These are phyloP conservation scores for Parasitella parasitica DNA, from an alignment of 371 early-diverging fungal genomes.

Conservation along the genomic window DNA sequence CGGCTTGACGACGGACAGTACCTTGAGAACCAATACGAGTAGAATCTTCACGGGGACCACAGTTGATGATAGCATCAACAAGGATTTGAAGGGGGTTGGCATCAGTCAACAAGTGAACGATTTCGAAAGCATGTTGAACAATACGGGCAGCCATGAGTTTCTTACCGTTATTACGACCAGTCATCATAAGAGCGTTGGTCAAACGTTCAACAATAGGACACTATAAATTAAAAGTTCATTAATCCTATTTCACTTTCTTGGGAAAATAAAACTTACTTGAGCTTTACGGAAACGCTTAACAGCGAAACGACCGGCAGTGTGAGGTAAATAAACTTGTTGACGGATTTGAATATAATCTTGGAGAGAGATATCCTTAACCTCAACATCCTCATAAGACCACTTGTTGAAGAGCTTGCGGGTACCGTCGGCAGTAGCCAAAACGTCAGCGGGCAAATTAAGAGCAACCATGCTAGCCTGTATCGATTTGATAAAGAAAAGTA, in stretches of 20 bases:
- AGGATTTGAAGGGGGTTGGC: slow-evolving; percentile 99
- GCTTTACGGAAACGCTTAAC: slow-evolving; percentile 98
- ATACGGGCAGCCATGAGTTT: slow-evolving; percentile 99
- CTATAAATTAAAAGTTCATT: slow-evolving; percentile 34
- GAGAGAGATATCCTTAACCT: slow-evolving; percentile 94
- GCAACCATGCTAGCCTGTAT: slow-evolving; percentile 54
- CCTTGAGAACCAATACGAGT: slow-evolving; percentile 99
- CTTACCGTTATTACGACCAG: slow-evolving; percentile 99
- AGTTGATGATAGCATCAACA: slow-evolving; percentile 99
- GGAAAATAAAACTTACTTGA: slow-evolving; percentile 53
- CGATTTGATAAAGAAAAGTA: slow-evolving; percentile 2
- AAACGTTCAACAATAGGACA: slow-evolving; percentile 99
- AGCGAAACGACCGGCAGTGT: slow-evolving; percentile 98
- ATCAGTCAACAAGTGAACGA: slow-evolving; percentile 98
- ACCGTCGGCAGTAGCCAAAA: slow-evolving; percentile 61
- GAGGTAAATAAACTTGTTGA: slow-evolving; percentile 95
- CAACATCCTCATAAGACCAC: slow-evolving; percentile 95
- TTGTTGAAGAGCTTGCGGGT: slow-evolving; percentile 87
- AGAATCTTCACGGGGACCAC: slow-evolving; percentile 99
- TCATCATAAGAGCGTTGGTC: slow-evolving; percentile 99
- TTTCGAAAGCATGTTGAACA: slow-evolving; percentile 99
- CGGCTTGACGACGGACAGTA: slow-evolving; percentile 99
- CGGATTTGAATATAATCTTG: slow-evolving; percentile 95
- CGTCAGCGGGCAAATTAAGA: slow-evolving; percentile 67
- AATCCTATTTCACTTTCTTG: neutral